phyloP scores from a whole-genome alignment of 208 protist genomes.

The Trypanosoma boissoni region DNA sequence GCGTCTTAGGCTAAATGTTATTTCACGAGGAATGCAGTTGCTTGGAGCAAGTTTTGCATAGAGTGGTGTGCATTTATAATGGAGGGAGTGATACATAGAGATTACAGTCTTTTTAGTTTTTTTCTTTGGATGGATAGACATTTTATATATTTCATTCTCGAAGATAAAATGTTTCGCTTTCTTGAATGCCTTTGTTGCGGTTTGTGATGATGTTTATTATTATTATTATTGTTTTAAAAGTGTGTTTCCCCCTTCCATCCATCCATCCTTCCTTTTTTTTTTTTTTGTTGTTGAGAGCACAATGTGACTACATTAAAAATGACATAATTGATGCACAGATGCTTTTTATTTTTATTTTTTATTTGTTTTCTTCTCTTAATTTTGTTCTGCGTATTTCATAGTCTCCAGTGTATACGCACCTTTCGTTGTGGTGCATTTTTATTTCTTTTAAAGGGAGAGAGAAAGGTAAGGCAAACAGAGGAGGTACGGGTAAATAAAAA shows the following conservation, averaged over 20 bases:
- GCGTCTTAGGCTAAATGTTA: conserved; percentile 57
- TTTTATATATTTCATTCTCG: conserved; percentile 38
- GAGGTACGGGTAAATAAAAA: too few relatives aligned
- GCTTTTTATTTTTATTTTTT: conserved; percentile 13
- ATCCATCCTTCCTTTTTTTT: neutral
- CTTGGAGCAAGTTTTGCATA: conserved; percentile 23
- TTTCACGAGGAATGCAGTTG: conserved; percentile 64
- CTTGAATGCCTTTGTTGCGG: neutral
- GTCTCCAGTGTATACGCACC: neutral
- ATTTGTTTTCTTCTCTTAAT: neutral
- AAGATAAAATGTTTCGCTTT: conserved; percentile 1
- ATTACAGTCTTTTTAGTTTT: too few relatives aligned
- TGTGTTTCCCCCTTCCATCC: neutral
- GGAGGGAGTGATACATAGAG: too few relatives aligned
- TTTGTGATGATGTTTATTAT: neutral
- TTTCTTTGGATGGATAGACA: too few relatives aligned
- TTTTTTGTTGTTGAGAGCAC: neutral
- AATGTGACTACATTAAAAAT: neutral
- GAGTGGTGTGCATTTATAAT: too few relatives aligned
- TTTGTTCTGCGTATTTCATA: neutral
- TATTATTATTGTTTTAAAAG: neutral
- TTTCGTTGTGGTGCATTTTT: too few relatives aligned
- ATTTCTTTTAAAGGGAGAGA: neutral
- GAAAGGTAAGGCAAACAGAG: too few relatives aligned
- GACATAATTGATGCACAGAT: neutral